Evolutionary conservation across 2,329 filamentous ascomycete species (phyloP).

Genomic region (Scytalidium lignicola): DNA sequence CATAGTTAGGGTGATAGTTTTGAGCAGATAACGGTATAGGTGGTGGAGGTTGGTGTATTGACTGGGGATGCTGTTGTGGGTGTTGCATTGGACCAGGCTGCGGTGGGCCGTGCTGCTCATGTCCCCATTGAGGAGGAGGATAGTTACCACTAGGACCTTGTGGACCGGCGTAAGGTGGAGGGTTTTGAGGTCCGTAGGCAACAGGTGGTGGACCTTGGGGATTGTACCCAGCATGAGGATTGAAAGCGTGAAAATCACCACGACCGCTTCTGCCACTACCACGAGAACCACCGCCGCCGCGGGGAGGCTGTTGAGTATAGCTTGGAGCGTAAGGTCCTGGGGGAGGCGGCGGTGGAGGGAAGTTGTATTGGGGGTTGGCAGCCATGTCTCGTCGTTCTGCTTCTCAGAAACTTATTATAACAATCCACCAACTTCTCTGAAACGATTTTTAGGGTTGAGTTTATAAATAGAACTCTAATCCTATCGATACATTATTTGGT

Average conservation of each 20-base stretch:
- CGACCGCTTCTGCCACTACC: conserved; percentile 25
- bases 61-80: conserved; percentile 20
- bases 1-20: conserved; percentile 56
- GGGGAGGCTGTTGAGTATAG: conserved; percentile 19
- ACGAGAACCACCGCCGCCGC: conserved; percentile 26
- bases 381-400: conserved; percentile 16
- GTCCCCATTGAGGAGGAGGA: conserved; percentile 5
- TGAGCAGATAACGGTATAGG: conserved; percentile 42
- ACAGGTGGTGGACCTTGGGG: conserved; percentile 19
- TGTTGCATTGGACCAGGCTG: conserved; percentile 20
- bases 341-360: conserved; percentile 29
- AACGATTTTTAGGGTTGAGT: background rate
- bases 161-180: conserved; percentile 27
- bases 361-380: conserved; percentile 27
- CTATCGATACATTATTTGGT: background rate
- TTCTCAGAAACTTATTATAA: background rate
- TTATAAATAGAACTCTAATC: background rate
- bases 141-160: conserved; percentile 20
- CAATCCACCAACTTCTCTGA: background rate
- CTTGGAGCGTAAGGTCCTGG: conserved; percentile 23
- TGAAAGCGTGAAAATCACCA: conserved; percentile 23
- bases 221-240: conserved; percentile 17
- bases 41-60: conserved; percentile 24
- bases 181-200: conserved; percentile 21
- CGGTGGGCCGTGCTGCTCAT: conserved; percentile 16